Conservation (phyloP, 768 basidiomycete genomes). For the Tricholoma sp. region DNA sequence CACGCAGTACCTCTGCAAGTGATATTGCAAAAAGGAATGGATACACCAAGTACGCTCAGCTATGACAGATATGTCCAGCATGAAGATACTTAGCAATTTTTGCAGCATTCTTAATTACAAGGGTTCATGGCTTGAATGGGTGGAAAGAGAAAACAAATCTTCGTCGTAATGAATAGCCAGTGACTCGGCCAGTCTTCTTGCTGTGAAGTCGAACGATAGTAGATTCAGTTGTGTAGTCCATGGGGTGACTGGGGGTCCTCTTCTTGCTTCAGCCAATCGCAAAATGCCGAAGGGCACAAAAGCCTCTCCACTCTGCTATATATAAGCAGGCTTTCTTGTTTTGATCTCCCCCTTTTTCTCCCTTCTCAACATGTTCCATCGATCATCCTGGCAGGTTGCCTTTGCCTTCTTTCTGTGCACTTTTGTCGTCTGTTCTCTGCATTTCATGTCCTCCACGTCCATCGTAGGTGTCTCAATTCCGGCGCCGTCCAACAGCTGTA, state of each 20-base stretch:
- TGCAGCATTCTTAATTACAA: constrained; percentile 67
- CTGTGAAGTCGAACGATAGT: too few species aligned
- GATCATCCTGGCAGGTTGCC: neutral
- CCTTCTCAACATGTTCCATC: neutral
- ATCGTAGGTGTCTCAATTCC: neutral
- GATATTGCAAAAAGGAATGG: constrained; percentile 82
- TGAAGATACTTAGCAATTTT: constrained; percentile 1
- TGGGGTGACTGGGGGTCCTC: neutral
- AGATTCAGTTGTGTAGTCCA: neutral
- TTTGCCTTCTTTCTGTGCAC: neutral
- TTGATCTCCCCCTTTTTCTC: neutral
- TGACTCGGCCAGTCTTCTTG: too few species aligned
- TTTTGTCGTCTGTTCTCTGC: neutral
- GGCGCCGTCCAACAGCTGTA: neutral
- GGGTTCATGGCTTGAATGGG: constrained; percentile 90
- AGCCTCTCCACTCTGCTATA: constrained; percentile 31
- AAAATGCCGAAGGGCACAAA: constrained; percentile 43
- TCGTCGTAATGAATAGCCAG: neutral
- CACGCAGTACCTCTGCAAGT: constrained; percentile 74
- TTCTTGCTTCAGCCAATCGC: constrained; percentile 34
- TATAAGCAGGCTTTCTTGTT: neutral
- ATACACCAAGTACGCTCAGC: constrained; percentile 61
- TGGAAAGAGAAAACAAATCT: constrained; percentile 42
- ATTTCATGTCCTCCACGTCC: neutral
- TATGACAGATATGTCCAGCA: neutral